Evolutionary conservation across 2,329 filamentous ascomycete species (phyloP).

Genomic region (Parastagonospora avenae): DNA sequence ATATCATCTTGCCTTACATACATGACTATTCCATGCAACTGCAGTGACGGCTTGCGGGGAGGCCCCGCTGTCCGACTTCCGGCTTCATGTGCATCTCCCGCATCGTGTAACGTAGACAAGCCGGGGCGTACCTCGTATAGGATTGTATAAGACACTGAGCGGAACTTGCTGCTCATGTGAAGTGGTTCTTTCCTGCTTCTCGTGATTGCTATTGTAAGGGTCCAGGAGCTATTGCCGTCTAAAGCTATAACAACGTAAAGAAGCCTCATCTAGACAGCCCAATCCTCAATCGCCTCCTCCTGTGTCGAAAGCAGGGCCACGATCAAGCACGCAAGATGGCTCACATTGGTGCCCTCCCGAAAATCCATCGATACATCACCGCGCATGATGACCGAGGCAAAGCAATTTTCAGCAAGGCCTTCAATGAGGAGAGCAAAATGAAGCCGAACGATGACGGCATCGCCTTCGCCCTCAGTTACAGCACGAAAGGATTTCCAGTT

Average conservation of each 20-base stretch:
- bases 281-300: background rate
- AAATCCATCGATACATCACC: constrained; percentile 45
- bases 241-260: too few relatives aligned
- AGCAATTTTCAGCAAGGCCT: constrained; percentile 43
- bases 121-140: background rate
- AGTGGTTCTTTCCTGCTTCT: too few relatives aligned
- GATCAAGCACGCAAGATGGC: constrained; percentile 27
- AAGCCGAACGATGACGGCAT: constrained; percentile 51
- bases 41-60: constrained; percentile 18
- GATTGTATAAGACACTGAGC: too few relatives aligned
- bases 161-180: too few relatives aligned
- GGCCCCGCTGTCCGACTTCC: constrained; percentile 25
- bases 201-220: too few relatives aligned
- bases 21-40: background rate
- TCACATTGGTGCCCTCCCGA: constrained; percentile 37
- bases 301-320: background rate
- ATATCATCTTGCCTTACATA: too few relatives aligned
- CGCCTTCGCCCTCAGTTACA: constrained; percentile 57
- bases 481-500: constrained; percentile 55
- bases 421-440: constrained; percentile 45
- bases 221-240: too few relatives aligned
- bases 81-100: constrained; percentile 25
- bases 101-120: constrained; percentile 12
- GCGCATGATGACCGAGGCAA: constrained; percentile 43
- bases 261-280: background rate